Percentiles rank a stretch among this genome's conserved stretches.
Conservation (phyloP, 768 basidiomycete genomes). For the Phylloporus arenicola region DNA sequence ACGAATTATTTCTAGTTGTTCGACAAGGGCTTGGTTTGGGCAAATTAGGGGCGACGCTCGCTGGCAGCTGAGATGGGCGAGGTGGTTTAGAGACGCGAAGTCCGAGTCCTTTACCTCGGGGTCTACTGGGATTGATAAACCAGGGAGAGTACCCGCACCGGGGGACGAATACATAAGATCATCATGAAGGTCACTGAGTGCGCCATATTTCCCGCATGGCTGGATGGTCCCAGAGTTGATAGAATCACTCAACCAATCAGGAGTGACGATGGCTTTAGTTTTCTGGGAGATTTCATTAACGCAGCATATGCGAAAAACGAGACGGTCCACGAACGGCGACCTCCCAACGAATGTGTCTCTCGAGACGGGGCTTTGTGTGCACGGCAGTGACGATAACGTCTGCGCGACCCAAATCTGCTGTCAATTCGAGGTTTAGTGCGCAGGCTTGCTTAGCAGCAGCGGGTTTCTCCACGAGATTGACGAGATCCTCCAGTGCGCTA, state of each 20-base stretch:
- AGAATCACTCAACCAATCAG: conserved; percentile 65
- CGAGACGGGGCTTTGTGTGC: conserved; percentile 60
- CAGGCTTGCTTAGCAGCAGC: neutral
- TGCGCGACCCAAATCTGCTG: conserved; percentile 41
- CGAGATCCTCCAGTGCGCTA: conserved; percentile 18
- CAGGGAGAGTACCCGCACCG: conserved; percentile 10
- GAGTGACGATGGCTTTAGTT: conserved; percentile 62
- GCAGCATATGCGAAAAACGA: neutral
- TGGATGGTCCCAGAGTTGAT: conserved; percentile 38
- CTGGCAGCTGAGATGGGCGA: conserved; percentile 49
- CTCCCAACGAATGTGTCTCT: conserved; percentile 63
- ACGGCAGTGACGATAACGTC: conserved; percentile 65
- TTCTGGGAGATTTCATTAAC: conserved; percentile 36
- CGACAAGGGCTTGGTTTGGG: conserved; percentile 57
- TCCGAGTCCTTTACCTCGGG: conserved; percentile 18
- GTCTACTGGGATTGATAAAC: conserved; percentile 12
- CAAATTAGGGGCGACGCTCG: conserved; percentile 65
- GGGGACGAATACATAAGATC: conserved; percentile 44
- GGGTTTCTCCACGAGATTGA: conserved; percentile 21
- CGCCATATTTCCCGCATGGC: conserved; percentile 53
- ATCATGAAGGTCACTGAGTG: conserved; percentile 46
- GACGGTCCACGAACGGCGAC: conserved; percentile 47
- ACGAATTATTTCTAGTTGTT: conserved; percentile 55
- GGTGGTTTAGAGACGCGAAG: conserved; percentile 18
- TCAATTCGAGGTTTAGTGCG: conserved; percentile 30